Conservation (phyloP, 2,329 filamentous ascomycete species). For the Claviceps humidiphila region DNA sequence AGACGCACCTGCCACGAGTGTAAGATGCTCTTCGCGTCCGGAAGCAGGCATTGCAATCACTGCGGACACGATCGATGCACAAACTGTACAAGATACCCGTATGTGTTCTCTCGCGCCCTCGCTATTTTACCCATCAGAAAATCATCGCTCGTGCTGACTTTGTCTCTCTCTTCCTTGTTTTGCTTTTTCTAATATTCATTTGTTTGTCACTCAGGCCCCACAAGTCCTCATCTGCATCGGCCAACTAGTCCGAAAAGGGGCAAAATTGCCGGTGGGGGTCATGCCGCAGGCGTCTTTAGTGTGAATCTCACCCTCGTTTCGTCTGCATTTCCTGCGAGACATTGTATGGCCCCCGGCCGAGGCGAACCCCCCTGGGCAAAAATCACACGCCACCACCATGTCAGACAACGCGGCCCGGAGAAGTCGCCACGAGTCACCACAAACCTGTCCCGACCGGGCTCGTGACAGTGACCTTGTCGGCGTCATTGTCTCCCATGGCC, state of each 20-base stretch:
- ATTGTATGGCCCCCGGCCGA: conserved; percentile 33
- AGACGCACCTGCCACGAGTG: conserved; percentile 68
- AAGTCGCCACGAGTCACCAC: conserved; percentile 32
- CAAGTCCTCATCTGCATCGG: neutral
- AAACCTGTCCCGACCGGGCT: conserved; percentile 31
- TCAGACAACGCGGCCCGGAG: conserved; percentile 42
- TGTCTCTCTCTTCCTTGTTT: neutral
- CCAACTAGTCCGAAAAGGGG: conserved; percentile 45
- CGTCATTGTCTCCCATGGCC: neutral
- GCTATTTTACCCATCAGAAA: neutral
- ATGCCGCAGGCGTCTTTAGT: conserved; percentile 52
- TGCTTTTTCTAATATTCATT: neutral
- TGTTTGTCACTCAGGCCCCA: too few species aligned
- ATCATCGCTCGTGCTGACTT: too few species aligned
- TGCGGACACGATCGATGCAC: conserved; percentile 67
- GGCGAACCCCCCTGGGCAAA: conserved; percentile 18
- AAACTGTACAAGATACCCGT: conserved; percentile 70
- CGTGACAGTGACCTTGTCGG: conserved; percentile 7
- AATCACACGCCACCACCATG: conserved; percentile 44
- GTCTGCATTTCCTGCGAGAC: conserved; percentile 51
- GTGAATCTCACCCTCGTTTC: conserved; percentile 38
- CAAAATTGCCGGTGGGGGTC: conserved; percentile 58
- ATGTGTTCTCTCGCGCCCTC: conserved; percentile 25
- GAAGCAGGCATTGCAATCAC: conserved; percentile 48
- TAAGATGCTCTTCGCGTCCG: conserved; percentile 43